A percentile compares a stretch with the other conserved stretches of the same genome.
These are phyloP conservation scores for Lactarius evosmus DNA, from an alignment of 768 basidiomycete species.

Conservation along the genomic window DNA sequence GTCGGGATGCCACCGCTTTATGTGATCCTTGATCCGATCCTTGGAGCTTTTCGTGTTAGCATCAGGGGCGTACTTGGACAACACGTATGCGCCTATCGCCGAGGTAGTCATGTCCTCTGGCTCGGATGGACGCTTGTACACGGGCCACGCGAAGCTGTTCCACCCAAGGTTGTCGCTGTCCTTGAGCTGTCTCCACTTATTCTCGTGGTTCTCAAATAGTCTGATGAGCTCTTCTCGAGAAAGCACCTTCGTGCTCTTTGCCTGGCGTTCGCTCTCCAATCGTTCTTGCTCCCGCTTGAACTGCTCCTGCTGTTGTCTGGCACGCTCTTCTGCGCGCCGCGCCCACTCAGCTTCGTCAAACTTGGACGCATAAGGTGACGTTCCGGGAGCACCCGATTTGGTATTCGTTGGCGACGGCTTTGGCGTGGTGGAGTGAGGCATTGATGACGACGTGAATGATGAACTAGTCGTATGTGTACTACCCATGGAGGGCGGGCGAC, in stretches of 20 bases:
- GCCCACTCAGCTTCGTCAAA: constrained; percentile 54
- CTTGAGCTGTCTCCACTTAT: constrained; percentile 51
- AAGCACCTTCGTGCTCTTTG: constrained; percentile 41
- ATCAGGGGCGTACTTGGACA: constrained; percentile 52
- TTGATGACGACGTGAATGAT: constrained; percentile 17
- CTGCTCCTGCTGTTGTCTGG: constrained; percentile 61
- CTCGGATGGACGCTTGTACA: constrained; percentile 51
- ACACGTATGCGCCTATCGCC: constrained; percentile 59
- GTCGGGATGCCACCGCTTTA: constrained; percentile 80
- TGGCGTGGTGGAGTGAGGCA: constrained; percentile 16
- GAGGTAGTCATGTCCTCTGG: constrained; percentile 60
- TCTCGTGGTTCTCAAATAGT: constrained; percentile 59
- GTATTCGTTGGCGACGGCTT: constrained; percentile 14
- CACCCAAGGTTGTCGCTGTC: constrained; percentile 47
- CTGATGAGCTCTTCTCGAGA: constrained; percentile 55
- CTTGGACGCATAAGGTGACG: constrained; percentile 28
- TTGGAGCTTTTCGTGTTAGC: constrained; percentile 54
- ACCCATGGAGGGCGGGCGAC: constrained; percentile 23
- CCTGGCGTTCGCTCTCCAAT: constrained; percentile 45
- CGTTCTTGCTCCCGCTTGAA: constrained; percentile 68
- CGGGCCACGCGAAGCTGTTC: constrained; percentile 74
- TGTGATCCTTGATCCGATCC: constrained; percentile 72
- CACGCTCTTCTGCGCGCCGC: constrained; percentile 61
- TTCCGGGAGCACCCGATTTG: constrained; percentile 23
- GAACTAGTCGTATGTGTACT: constrained; percentile 23